phyloP scores from a whole-genome alignment of 2,329 filamentous ascomycete species.

The Scleromitrula shiraiana region DNA sequence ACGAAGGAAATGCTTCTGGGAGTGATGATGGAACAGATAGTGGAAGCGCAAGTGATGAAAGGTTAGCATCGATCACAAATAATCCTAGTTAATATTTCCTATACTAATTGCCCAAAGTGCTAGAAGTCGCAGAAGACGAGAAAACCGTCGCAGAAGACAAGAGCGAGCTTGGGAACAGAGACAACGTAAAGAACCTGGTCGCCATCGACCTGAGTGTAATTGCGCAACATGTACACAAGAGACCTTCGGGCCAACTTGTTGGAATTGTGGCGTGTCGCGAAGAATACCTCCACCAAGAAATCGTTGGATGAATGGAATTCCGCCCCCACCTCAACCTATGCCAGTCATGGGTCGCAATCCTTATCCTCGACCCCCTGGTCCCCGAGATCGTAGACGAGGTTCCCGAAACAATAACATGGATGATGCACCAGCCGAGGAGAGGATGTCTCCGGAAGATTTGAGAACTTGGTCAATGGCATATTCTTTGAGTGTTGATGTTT shows the following conservation, averaged over 20 bases:
- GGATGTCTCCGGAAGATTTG: conserved; percentile 37
- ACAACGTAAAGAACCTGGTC: conserved; percentile 37
- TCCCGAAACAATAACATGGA: conserved; percentile 15
- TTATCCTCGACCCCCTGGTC: conserved; percentile 13
- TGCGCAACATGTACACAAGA: conserved; percentile 35
- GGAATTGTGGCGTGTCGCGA: conserved; percentile 34
- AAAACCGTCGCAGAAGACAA: conserved; percentile 30
- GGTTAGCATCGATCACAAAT: conserved; percentile 15
- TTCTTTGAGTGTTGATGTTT: conserved; percentile 40
- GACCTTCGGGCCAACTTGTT: conserved; percentile 32
- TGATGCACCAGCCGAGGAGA: conserved; percentile 16
- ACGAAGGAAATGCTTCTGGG: conserved; percentile 19
- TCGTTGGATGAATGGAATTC: conserved; percentile 14
- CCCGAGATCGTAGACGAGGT: conserved; percentile 15
- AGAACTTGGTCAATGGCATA: conserved; percentile 41
- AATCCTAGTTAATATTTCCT: not conserved
- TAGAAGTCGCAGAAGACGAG: conserved; percentile 29
- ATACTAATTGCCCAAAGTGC: conserved; percentile 17
- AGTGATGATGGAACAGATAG: conserved; percentile 29
- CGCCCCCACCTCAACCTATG: conserved; percentile 14
- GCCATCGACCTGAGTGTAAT: conserved; percentile 38
- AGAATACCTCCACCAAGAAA: conserved; percentile 23
- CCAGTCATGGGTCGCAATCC: conserved; percentile 17
- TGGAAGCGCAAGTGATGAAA: conserved; percentile 32
- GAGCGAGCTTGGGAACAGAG: conserved; percentile 32